Evolutionary conservation across 2,329 filamentous ascomycete species (phyloP).

Genomic region (Fusarium palustre): DNA sequence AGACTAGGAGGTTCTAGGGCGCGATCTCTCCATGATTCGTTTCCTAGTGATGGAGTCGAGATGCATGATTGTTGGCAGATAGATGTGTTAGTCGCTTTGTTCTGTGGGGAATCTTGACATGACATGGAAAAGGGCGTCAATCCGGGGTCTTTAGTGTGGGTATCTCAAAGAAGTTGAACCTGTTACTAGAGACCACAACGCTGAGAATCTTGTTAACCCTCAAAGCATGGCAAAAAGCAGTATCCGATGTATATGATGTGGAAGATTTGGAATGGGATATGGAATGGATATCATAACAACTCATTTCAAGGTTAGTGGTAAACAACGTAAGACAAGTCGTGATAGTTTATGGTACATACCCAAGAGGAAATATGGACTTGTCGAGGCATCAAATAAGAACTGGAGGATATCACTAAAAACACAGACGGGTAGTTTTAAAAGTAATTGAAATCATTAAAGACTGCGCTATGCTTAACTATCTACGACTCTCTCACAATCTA

Average conservation of each 20-base stretch:
- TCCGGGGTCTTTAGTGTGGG: background rate
- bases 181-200: background rate
- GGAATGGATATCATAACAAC: too few species aligned
- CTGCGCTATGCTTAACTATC: constrained; percentile 17
- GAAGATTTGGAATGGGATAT: background rate
- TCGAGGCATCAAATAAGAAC: background rate
- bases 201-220: too few species aligned
- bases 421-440: background rate
- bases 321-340: background rate
- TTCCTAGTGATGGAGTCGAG: background rate
- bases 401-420: accelerated
- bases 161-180: background rate
- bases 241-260: accelerated
- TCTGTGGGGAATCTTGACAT: background rate
- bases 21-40: constrained; percentile 20
- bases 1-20: constrained; percentile 12
- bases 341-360: accelerated
- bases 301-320: accelerated
- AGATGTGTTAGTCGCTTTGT: background rate
- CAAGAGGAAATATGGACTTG: accelerated
- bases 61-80: background rate
- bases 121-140: constrained; percentile 26
- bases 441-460: background rate
- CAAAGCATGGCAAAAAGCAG: too few species aligned
- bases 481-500: background rate